These are phyloP conservation scores for Helenozyma baotianmanensis DNA, from an alignment of 805 yeast species.

Conservation along the genomic window DNA sequence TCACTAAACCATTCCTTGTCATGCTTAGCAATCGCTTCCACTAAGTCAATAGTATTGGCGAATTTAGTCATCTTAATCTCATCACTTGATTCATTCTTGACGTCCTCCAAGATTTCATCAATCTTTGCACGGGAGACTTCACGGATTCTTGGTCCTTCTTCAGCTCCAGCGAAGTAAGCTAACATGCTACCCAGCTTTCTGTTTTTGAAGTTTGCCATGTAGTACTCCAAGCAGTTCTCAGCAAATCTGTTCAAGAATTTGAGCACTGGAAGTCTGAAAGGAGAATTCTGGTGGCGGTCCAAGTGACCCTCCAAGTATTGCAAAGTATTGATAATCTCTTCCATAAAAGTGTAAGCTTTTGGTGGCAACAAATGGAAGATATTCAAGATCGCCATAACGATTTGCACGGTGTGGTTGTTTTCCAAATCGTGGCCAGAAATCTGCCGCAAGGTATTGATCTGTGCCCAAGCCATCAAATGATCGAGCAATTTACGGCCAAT, in stretches of 20 bases:
- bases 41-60: conserved; percentile 67
- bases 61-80: conserved; percentile 60
- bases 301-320: conserved; percentile 75
- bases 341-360: conserved; percentile 87
- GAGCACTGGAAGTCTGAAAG: conserved; percentile 88
- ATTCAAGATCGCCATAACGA: conserved; percentile 84
- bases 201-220: conserved; percentile 59
- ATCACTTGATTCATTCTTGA: conserved; percentile 44
- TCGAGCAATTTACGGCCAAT: conserved; percentile 90
- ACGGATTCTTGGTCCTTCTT: conserved; percentile 55
- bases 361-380: conserved; percentile 90
- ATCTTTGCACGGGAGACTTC: conserved; percentile 51
- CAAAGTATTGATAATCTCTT: conserved; percentile 73
- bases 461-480: conserved; percentile 95
- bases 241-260: conserved; percentile 82
- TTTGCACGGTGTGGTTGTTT: conserved; percentile 76
- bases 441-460: conserved; percentile 68
- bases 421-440: conserved; percentile 77
- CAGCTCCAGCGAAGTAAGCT: conserved; percentile 57
- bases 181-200: conserved; percentile 63
- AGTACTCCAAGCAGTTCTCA: conserved; percentile 65
- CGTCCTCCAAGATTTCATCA: conserved; percentile 41
- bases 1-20: conserved; percentile 56
- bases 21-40: conserved; percentile 46
- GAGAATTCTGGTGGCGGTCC: conserved; percentile 80